Evolutionary conservation across 208 protist species (phyloP).

Genomic region (Leptomonas pyrrhocoris): DNA sequence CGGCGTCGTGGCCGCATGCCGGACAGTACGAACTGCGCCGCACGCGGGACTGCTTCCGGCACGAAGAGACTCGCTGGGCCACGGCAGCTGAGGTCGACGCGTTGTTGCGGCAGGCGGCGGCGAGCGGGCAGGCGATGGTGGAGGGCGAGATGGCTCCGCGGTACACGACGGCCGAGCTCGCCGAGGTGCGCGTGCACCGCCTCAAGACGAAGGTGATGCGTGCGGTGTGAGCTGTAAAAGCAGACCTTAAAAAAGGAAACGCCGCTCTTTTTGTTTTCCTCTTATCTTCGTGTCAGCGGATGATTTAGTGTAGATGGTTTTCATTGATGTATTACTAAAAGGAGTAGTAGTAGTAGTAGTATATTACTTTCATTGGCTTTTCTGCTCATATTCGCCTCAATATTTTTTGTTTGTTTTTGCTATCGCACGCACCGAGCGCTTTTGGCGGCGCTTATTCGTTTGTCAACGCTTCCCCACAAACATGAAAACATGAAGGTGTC

Average conservation of each 20-base stretch:
- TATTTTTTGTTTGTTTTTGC: too few species aligned
- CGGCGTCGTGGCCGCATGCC: slow-evolving; percentile 5
- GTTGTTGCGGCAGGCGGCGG: slow-evolving; percentile 28
- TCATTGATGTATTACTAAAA: too few species aligned
- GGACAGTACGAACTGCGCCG: slow-evolving; percentile 63
- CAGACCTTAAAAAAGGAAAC: not conserved
- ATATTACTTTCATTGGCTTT: too few species aligned
- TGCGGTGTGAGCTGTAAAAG: not conserved
- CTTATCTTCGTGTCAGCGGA: not conserved
- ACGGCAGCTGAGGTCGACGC: slow-evolving; percentile 33
- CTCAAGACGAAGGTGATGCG: slow-evolving; percentile 60
- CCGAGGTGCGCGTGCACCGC: slow-evolving; percentile 42
- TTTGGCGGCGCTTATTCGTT: too few species aligned
- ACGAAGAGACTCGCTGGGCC: slow-evolving; percentile 43
- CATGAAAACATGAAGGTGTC: too few species aligned
- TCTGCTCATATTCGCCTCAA: too few species aligned
- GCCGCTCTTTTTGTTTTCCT: slow-evolving; percentile 2
- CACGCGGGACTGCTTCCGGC: slow-evolving; percentile 53
- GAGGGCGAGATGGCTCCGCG: slow-evolving; percentile 37
- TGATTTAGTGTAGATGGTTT: too few species aligned
- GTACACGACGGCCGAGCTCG: slow-evolving; percentile 51
- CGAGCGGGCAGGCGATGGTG: slow-evolving; percentile 28
- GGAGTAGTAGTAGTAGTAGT: too few species aligned
- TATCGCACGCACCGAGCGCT: too few species aligned
- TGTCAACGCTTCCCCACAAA: too few species aligned